A percentile compares a stretch with the other conserved stretches of the same genome.
phyloP scores from a whole-genome alignment of 331 rosid species.

The Rosa hybrid region DNA sequence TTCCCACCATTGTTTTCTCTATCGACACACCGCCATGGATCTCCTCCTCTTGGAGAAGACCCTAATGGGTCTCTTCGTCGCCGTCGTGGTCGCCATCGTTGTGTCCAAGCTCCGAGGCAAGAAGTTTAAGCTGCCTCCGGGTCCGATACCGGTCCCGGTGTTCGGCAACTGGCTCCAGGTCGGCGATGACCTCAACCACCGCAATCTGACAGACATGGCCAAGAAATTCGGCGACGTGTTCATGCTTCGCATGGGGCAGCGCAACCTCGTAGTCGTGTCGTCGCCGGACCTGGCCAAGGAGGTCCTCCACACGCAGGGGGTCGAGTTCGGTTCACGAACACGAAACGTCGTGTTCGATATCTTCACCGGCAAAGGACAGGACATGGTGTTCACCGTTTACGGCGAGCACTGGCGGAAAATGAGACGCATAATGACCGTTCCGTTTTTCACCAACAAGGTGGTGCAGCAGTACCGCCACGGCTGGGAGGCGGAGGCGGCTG shows the following conservation, averaged over 20 bases:
- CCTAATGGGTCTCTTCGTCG: conserved; percentile 59
- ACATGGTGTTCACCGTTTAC: conserved; percentile 91
- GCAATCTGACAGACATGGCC: conserved; percentile 71
- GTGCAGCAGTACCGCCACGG: conserved; percentile 76
- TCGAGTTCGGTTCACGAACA: conserved; percentile 85
- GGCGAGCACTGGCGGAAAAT: conserved; percentile 95
- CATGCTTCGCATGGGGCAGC: conserved; percentile 86
- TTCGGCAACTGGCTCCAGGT: conserved; percentile 95
- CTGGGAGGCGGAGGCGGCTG: conserved; percentile 68
- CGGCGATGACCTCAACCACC: conserved; percentile 89
- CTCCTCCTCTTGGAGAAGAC: conserved; percentile 78
- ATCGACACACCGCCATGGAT: conserved; percentile 47
- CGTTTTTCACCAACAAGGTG: conserved; percentile 83
- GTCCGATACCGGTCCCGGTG: conserved; percentile 67
- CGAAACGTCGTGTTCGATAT: conserved; percentile 86
- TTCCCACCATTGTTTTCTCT: neutral
- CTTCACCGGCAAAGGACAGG: conserved; percentile 85
- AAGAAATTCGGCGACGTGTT: conserved; percentile 71
- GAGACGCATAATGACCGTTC: conserved; percentile 90
- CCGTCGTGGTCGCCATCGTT: conserved; percentile 44
- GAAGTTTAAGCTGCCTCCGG: conserved; percentile 79
- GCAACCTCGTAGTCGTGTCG: conserved; percentile 71
- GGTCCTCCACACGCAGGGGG: conserved; percentile 83
- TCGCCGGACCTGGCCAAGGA: conserved; percentile 86
- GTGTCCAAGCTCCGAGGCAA: conserved; percentile 67